phyloP scores from a whole-genome alignment of 75 land plant species.

The Gnetum montanum region DNA sequence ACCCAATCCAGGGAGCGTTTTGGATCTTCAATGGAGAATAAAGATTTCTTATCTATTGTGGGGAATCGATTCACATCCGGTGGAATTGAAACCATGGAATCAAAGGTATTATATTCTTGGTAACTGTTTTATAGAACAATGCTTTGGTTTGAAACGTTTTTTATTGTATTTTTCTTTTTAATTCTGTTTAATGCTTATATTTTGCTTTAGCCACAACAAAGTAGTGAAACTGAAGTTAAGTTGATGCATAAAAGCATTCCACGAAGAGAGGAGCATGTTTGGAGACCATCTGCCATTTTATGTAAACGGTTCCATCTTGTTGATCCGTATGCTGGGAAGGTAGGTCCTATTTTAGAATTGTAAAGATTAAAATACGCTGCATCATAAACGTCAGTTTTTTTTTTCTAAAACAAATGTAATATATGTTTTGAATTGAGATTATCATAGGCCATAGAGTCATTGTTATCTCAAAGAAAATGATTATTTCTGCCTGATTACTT shows the following conservation, averaged over 20 bases:
- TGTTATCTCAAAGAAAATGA: no score
- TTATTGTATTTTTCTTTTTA: no score
- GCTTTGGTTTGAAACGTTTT: no score
- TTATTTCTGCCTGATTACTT: no score
- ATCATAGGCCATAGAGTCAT: no score
- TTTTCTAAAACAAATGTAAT: no score
- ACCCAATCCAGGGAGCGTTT: slow-evolving; percentile 2
- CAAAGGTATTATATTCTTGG: slow-evolving; percentile 13
- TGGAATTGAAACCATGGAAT: slow-evolving; percentile 22
- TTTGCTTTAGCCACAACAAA: slow-evolving; percentile 13
- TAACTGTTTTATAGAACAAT: background rate
- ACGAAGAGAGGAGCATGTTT: slow-evolving; percentile 72
- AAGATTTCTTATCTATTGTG: slow-evolving; percentile 7
- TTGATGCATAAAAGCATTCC: slow-evolving; percentile 33
- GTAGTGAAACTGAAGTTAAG: slow-evolving; percentile 16
- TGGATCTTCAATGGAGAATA: slow-evolving; percentile 11
- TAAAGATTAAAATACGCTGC: no score
- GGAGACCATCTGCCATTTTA: slow-evolving; percentile 85
- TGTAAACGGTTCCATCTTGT: slow-evolving; percentile 94
- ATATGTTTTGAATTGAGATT: no score
- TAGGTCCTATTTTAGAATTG: slow-evolving; percentile 10
- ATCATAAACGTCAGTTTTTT: no score
- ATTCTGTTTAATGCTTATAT: no score
- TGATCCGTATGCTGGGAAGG: slow-evolving; percentile 95
- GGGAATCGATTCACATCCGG: slow-evolving; percentile 57